Percentiles rank a stretch among this genome's conserved stretches.
phyloP scores from a whole-genome alignment of 495 filamentous ascomycete genomes.

The Penicillium cinerascens region DNA sequence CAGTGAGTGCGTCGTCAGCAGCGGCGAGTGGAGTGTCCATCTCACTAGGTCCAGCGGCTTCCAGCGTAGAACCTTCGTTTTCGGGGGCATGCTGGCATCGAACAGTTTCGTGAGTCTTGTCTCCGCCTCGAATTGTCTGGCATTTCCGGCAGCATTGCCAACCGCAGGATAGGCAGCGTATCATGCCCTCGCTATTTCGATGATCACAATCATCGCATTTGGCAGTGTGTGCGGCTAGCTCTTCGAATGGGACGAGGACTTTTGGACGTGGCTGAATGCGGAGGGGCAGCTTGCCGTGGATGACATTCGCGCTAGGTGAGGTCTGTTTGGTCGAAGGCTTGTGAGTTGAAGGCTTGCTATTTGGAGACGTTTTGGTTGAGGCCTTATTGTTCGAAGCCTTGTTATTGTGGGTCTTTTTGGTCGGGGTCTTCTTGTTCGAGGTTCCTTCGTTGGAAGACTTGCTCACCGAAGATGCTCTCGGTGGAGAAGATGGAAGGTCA shows the following conservation, averaged over 20 bases:
- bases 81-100: not conserved
- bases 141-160: slow-evolving; percentile 25
- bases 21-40: not conserved
- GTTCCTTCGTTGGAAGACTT: too few species aligned
- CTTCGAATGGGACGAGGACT: not conserved
- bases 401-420: not conserved
- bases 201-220: slow-evolving; percentile 36
- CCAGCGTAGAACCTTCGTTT: not conserved
- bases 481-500: too few species aligned
- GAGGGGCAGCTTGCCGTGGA: not conserved
- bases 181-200: slow-evolving; percentile 30
- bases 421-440: too few species aligned
- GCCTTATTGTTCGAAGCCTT: not conserved
- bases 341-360: not conserved
- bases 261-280: not conserved
- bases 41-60: not conserved
- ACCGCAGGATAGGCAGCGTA: slow-evolving; percentile 29
- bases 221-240: slow-evolving; percentile 33
- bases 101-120: not conserved
- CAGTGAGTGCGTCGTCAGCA: not conserved
- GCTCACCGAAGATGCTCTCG: too few species aligned
- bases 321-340: not conserved
- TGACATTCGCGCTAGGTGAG: not conserved
- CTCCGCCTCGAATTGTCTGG: not conserved
- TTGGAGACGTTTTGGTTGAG: too few species aligned